Evolutionary conservation across 2,329 filamentous ascomycete genomes (phyloP).

Genomic region (Tothia fuscella): DNA sequence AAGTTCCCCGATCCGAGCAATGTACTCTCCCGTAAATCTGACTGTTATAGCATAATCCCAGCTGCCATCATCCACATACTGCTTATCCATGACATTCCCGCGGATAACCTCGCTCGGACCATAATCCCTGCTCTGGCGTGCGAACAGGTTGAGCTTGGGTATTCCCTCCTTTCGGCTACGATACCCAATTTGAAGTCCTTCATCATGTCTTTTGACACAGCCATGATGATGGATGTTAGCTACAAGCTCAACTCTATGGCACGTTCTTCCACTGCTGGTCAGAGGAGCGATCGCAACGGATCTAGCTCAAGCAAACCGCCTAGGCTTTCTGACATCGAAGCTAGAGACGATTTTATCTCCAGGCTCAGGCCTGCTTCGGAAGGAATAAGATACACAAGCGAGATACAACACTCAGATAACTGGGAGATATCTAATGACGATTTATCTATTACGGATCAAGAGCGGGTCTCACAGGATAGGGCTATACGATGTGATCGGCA

Average conservation of each 20-base stretch:
- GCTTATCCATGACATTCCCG: conserved; percentile 7
- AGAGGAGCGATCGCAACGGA: background rate
- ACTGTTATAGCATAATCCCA: conserved; percentile 13
- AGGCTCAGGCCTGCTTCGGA: conserved; percentile 8
- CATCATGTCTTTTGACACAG: conserved; percentile 14
- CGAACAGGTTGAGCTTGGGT: conserved; percentile 17
- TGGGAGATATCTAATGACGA: conserved; percentile 1
- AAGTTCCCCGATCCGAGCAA: background rate
- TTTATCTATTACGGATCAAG: background rate
- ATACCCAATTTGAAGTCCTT: conserved; percentile 20
- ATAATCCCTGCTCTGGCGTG: conserved; percentile 13
- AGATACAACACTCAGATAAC: background rate
- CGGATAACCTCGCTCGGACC: conserved; percentile 12
- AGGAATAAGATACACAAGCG: background rate
- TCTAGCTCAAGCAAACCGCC: background rate
- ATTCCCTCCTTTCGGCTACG: conserved; percentile 19
- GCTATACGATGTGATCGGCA: conserved; percentile 7
- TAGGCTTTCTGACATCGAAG: background rate
- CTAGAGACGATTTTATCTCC: background rate
- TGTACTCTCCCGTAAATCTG: conserved; percentile 4
- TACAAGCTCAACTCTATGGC: conserved; percentile 2
- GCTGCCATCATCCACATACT: conserved; percentile 12
- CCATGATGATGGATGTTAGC: conserved; percentile 10
- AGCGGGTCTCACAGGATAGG: background rate
- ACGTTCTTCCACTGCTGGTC: background rate